phyloP scores from a whole-genome alignment of 805 yeast species.

The Candida insectalens region DNA sequence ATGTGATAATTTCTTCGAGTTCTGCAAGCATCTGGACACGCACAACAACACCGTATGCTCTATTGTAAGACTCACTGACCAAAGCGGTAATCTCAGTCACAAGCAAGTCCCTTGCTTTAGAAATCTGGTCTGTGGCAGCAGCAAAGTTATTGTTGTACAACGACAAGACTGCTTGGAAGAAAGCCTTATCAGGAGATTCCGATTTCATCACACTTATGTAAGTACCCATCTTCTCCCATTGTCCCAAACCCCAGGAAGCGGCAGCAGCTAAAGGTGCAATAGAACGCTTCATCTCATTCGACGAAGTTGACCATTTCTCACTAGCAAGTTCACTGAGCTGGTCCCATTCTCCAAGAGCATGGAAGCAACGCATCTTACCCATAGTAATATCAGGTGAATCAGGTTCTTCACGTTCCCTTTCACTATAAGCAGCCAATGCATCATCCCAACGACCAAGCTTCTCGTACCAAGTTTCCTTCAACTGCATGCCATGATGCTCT shows the following conservation, averaged over 20 bases:
- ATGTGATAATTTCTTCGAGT: slow-evolving; percentile 85
- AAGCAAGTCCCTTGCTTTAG: slow-evolving; percentile 76
- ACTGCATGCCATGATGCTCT: slow-evolving; percentile 78
- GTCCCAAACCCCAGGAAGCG: slow-evolving; percentile 96
- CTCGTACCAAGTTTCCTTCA: slow-evolving; percentile 97
- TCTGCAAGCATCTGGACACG: slow-evolving; percentile 97
- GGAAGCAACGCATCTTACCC: slow-evolving; percentile 97
- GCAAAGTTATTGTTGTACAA: slow-evolving; percentile 80
- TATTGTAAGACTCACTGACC: slow-evolving; percentile 89
- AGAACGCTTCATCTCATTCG: slow-evolving; percentile 63
- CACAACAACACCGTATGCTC: slow-evolving; percentile 95
- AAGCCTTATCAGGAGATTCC: slow-evolving; percentile 91
- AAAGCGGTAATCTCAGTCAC: slow-evolving; percentile 92
- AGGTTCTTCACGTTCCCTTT: slow-evolving; percentile 55
- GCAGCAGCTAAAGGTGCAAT: slow-evolving; percentile 98
- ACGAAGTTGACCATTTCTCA: slow-evolving; percentile 71
- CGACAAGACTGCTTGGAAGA: slow-evolving; percentile 83
- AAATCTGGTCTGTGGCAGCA: slow-evolving; percentile 70
- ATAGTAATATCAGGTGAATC: slow-evolving; percentile 79
- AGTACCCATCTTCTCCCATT: slow-evolving; percentile 93
- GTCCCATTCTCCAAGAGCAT: slow-evolving; percentile 99
- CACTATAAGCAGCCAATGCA: slow-evolving; percentile 83
- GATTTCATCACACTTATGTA: slow-evolving; percentile 83
- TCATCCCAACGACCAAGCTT: slow-evolving; percentile 97
- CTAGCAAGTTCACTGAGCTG: slow-evolving; percentile 76